Percentiles rank a stretch among this genome's conserved stretches.
phyloP scores from a whole-genome alignment of 208 protist genomes.

The Trypanosoma mega region DNA sequence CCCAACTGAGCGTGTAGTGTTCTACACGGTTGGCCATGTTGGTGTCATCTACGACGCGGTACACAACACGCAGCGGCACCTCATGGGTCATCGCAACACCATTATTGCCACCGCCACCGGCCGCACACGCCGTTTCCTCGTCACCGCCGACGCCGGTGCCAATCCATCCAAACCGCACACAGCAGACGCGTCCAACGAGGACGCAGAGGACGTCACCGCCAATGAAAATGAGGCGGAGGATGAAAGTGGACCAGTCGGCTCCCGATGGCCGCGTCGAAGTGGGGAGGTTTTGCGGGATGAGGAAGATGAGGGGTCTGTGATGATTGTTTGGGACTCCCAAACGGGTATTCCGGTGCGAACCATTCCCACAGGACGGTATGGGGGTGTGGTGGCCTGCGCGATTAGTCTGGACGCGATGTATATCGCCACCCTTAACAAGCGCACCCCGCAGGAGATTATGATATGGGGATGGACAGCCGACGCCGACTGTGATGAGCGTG shows the following conservation, averaged over 20 bases:
- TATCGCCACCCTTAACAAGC: conserved; percentile 86
- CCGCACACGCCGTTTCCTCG: conserved; percentile 88
- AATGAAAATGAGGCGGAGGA: not conserved
- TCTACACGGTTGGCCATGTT: conserved; percentile 91
- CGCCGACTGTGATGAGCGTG: conserved; percentile 10
- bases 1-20: conserved; percentile 63
- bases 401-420: conserved; percentile 89
- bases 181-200: too few species aligned
- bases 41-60: conserved; percentile 92
- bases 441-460: conserved; percentile 86
- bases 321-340: conserved; percentile 94
- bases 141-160: conserved; percentile 87
- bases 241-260: too few species aligned
- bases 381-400: conserved; percentile 84
- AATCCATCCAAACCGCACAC: not conserved
- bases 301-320: conserved; percentile 77
- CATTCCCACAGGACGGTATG: conserved; percentile 70
- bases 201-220: conserved; percentile 22
- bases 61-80: conserved; percentile 82
- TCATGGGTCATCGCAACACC: conserved; percentile 89
- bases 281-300: conserved; percentile 56
- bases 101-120: conserved; percentile 79
- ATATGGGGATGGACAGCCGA: conserved; percentile 90
- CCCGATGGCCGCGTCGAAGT: conserved; percentile 35
- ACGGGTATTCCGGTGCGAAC: conserved; percentile 82